Base-by-base conservation (phyloP, 2,329 filamentous ascomycete species). In the Sporothrix schenckii region DNA sequence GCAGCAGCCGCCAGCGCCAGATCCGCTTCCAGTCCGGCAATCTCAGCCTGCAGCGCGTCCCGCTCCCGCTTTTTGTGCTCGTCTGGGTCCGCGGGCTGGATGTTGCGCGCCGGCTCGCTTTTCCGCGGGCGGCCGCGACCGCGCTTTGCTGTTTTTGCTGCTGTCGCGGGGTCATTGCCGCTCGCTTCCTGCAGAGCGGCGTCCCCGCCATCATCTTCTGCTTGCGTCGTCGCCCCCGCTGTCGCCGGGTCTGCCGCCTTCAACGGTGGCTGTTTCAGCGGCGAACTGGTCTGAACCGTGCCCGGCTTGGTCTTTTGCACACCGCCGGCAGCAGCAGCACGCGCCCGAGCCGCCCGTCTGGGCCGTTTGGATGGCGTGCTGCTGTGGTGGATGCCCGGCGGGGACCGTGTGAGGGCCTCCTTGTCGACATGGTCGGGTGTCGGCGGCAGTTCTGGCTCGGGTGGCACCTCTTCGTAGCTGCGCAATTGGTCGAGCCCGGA, bases 391-490 rank as follows among this genome's bases (percentile, higher is more conserved):
- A 90, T 89, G 0, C 88, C 88, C 24, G 80, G 77, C 0, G 87
- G 86, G 9, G 86, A 86, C 3, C 85, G 85, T 56, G 83, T 85
- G 39, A 87, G 81, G 1, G 86, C 80, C 0, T 84, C 10, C 1
- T 13, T 82, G 71, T 89, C 87, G 1, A 80, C 80, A 63, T 84
- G 81, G 41, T 82, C 81, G 0, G 85, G 84, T 0, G 86, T 86
- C 0, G 87, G 87, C 3, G 89, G 90, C 5, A 92, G 81, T 63
- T 90, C 88, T 1, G 89, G 89, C 74, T 91, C 88, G 83, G 83
- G n/a, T 77, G 73, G 54, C 39, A 41, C 49, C 7, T 78, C 78
- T 2, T 77, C 72, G 7, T 74, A 70, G 0, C 78, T 77, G 0
- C 80, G 73, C 1, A 79, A 78, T 6, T 77, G 78, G 21, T 72